These are phyloP conservation scores for Halteria grandinella DNA, from an alignment of 73 alveolate species.

Conservation along the genomic window DNA sequence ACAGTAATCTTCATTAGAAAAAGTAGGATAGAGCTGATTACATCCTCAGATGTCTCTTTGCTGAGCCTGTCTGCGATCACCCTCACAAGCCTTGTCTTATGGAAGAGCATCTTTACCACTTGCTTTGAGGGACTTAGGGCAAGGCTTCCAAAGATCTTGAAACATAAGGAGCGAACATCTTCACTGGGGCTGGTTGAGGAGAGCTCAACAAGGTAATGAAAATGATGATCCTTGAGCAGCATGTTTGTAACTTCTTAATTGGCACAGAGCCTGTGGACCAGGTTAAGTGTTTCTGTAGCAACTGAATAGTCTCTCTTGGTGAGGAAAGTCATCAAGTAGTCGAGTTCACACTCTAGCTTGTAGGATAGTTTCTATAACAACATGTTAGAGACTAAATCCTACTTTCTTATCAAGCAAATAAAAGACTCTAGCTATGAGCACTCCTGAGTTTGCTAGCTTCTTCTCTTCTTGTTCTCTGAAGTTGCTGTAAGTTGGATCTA, in stretches of 20 bases:
- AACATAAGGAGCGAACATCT: constrained; percentile 26
- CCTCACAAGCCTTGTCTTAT: neutral
- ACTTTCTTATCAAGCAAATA: constrained; percentile 34
- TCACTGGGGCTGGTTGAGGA: neutral
- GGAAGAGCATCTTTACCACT: constrained; percentile 23
- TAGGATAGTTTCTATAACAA: constrained; percentile 33
- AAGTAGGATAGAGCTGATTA: neutral
- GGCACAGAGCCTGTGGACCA: constrained; percentile 33
- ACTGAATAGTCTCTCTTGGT: constrained; percentile 23
- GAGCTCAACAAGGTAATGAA: neutral
- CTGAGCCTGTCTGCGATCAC: neutral
- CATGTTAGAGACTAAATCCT: neutral
- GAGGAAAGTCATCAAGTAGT: constrained; percentile 30
- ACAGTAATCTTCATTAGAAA: constrained; percentile 39
- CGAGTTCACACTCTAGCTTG: constrained; percentile 51
- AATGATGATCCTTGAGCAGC: constrained; percentile 23
- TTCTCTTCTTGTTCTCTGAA: constrained; percentile 1
- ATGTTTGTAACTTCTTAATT: constrained; percentile 31
- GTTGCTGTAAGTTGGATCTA: too few relatives aligned
- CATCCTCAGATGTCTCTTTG: constrained; percentile 52
- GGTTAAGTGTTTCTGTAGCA: constrained; percentile 5
- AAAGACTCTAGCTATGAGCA: constrained; percentile 29
- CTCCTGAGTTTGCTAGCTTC: constrained; percentile 8
- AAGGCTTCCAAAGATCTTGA: constrained; percentile 3
- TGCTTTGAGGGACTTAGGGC: constrained; percentile 45